phyloP scores from a whole-genome alignment of 2,329 filamentous ascomycete species.

The Fusarium neocosmosporiellum region DNA sequence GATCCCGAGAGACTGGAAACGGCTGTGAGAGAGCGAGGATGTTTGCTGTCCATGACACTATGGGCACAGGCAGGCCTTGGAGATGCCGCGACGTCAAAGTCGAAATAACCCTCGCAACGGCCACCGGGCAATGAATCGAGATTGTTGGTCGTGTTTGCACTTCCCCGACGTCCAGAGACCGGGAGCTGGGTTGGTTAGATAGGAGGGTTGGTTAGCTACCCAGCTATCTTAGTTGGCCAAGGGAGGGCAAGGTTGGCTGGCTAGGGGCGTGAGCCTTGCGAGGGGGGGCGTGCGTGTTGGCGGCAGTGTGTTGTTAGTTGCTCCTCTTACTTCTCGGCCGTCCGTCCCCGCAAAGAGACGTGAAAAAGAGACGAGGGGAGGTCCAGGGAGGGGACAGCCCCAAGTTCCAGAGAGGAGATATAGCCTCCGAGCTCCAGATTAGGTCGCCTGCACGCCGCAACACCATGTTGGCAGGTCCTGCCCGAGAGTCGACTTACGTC shows the following conservation, averaged over 20 bases:
- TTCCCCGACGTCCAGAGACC: constrained; percentile 34
- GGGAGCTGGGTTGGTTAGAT: constrained; percentile 39
- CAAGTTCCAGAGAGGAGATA: constrained; percentile 37
- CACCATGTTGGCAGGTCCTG: constrained; percentile 37
- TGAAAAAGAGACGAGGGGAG: constrained; percentile 19
- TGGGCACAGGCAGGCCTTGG: constrained; percentile 39
- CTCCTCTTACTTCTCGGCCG: constrained; percentile 34
- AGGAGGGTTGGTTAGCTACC: constrained; percentile 42
- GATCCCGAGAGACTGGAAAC: constrained; percentile 40
- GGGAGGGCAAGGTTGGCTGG: constrained; percentile 28
- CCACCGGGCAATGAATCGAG: constrained; percentile 33
- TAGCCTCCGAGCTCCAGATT: constrained; percentile 41
- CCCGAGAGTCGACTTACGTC: constrained; percentile 42
- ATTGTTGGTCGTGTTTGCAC: constrained; percentile 42
- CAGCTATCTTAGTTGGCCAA: constrained; percentile 29
- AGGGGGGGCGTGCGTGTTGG: constrained; percentile 40
- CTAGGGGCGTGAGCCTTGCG: constrained; percentile 38
- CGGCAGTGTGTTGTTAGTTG: constrained; percentile 39
- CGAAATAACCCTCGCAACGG: constrained; percentile 42
- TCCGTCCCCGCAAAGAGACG: constrained; percentile 27
- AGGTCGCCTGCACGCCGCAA: constrained; percentile 42
- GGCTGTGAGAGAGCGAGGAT: constrained; percentile 38
- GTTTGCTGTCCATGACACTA: constrained; percentile 44
- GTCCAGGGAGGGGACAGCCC: constrained; percentile 32
- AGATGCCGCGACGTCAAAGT: constrained; percentile 42